A percentile compares a stretch with the other conserved stretches of the same genome.
Evolutionary conservation across 305 asterid species (phyloP).

Genomic region (Rubia occidens): DNA sequence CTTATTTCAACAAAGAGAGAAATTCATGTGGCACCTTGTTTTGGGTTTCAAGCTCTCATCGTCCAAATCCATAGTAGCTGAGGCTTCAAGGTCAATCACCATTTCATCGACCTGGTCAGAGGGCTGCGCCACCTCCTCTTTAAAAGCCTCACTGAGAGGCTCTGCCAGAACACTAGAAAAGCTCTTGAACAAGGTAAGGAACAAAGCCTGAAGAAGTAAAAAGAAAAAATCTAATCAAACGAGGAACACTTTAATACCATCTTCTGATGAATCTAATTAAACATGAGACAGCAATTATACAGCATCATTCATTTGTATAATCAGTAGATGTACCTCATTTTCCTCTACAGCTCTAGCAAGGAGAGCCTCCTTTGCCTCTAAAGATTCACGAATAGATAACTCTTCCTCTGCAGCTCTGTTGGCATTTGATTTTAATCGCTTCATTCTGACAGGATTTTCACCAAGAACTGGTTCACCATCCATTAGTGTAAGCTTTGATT

Average conservation of each 20-base stretch:
- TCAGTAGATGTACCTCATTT: slow-evolving; percentile 51
- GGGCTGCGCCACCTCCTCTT: slow-evolving; percentile 43
- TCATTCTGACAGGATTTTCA: slow-evolving; percentile 84
- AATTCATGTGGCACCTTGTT: slow-evolving; percentile 42
- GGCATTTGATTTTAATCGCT: slow-evolving; percentile 62
- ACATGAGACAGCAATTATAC: not conserved
- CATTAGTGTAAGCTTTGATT: slow-evolving; percentile 67
- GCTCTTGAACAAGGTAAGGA: slow-evolving; percentile 63
- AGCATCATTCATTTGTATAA: not conserved
- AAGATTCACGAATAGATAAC: slow-evolving; percentile 54
- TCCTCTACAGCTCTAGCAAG: slow-evolving; percentile 66
- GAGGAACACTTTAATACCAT: not conserved
- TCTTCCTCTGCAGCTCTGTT: slow-evolving; percentile 67
- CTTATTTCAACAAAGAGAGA: slow-evolving; percentile 9
- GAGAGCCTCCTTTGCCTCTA: slow-evolving; percentile 92
- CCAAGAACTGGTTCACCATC: slow-evolving; percentile 94
- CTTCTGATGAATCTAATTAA: not conserved
- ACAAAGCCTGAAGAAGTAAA: slow-evolving; percentile 48
- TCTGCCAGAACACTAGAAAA: slow-evolving; percentile 59
- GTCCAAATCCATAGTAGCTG: slow-evolving; percentile 65
- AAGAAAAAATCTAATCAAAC: not conserved
- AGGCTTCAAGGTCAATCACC: slow-evolving; percentile 66
- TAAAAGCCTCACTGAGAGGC: slow-evolving; percentile 54
- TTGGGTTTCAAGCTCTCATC: slow-evolving; percentile 44
- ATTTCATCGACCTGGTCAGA: slow-evolving; percentile 56